Evolutionary conservation across 257 asterid genomes (phyloP), one percentile per base, ranked within the genome.

Genomic region (Fraxinus pennsylvanica): DNA sequence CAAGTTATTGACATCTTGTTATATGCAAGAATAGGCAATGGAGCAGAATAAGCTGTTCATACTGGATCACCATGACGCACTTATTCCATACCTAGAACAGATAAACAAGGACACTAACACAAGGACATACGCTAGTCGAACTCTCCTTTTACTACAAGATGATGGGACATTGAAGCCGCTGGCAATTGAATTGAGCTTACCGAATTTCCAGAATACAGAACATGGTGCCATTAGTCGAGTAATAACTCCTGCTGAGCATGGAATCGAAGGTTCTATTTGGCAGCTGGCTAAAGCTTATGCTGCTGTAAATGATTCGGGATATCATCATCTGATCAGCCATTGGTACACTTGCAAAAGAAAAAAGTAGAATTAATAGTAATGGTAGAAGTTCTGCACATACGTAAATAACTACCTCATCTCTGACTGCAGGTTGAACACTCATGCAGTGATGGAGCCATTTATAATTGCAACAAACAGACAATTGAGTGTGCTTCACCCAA

Each of bases 201-300:
- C 97, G 15, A 94, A 89, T 75, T 79, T 89, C 63, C 87, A 85
- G 47, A 97, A 94, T 39, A 90, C 86, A 30, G 73, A 41, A 21
- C 83, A 69, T 9, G 98, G 99, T 63, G 86, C 91, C 67, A 68
- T 73, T 19, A 84, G 97, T 66, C 79, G 82, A 80, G 98, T 95
- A n/a, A 90, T 79, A 75, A 91, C 97, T 22, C 96, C 97, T 4
- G 80, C 89, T 29, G 82, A 89, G 15, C 77, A 91, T 5, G 96
- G 96, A 68, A 81, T 89, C 19, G 91, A 85, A 22, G 86, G 84
- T 19, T 82, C 90, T 7, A 77, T 95, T 45, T 95, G 99, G 99
- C 99, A 95, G 88, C 91, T 95, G n/a, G 97, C 97, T 0, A 95
- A 95, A 84, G 99, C 99, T 72, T 93, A 95, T 74, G 98, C 86